Percentiles rank a stretch among this genome's conserved stretches.
These are phyloP conservation scores for Astrephomene gubernaculifera DNA, from an alignment of 139 green algal genomes.

Conservation along the genomic window DNA sequence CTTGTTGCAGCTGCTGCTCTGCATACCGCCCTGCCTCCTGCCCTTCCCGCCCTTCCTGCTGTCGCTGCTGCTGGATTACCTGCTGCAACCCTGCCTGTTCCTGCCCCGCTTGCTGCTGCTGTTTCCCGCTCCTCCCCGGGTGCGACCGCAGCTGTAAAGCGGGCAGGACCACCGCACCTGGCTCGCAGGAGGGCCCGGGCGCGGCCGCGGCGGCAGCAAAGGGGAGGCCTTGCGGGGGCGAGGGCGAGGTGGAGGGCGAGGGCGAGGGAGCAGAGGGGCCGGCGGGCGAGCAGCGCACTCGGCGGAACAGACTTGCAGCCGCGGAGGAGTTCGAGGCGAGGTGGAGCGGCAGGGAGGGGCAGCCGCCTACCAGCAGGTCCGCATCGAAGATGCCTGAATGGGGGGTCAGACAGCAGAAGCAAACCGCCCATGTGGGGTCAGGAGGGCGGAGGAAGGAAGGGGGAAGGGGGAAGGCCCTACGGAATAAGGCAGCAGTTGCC, in stretches of 20 bases:
- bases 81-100: neutral
- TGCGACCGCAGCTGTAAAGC: neutral
- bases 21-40: neutral
- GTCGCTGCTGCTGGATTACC: neutral
- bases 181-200: neutral
- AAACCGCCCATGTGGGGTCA: neutral
- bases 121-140: neutral
- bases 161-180: neutral
- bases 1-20: no score
- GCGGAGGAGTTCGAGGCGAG: neutral
- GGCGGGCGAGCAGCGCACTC: neutral
- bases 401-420: neutral
- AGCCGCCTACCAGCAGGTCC: neutral
- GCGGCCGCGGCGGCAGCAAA: neutral
- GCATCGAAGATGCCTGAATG: neutral
- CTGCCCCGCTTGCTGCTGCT: neutral
- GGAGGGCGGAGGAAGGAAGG: neutral
- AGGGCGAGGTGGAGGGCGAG: neutral
- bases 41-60: neutral
- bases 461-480: neutral
- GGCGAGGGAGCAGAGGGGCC: no score
- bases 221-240: neutral
- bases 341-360: neutral
- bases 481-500: neutral
- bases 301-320: neutral